A percentile compares a stretch with the other conserved stretches of the same genome.
Evolutionary conservation across 345 rosid genomes (phyloP).

Genomic region (Euclidium syriacum): DNA sequence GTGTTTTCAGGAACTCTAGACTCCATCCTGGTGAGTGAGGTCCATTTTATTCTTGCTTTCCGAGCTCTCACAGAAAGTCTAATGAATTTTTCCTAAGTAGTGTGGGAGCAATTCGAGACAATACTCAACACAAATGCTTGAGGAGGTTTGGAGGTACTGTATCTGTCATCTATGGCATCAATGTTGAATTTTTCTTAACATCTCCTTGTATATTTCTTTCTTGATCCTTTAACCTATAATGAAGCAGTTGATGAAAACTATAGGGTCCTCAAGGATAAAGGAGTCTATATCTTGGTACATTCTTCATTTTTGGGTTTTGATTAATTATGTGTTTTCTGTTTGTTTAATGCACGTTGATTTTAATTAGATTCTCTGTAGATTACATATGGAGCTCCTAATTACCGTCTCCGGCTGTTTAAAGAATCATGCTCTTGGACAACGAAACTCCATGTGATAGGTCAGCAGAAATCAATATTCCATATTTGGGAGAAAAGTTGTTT

Average conservation of each 20-base stretch:
- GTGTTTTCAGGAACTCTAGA: slow-evolving; percentile 74
- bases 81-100: slow-evolving; percentile 31
- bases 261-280: slow-evolving; percentile 97
- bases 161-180: not conserved
- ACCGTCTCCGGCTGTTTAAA: slow-evolving; percentile 51
- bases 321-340: not conserved
- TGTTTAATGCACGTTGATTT: not conserved
- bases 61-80: not conserved
- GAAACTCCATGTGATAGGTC: slow-evolving; percentile 73
- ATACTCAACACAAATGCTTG: slow-evolving; percentile 68
- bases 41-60: not conserved
- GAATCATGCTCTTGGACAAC: slow-evolving; percentile 56
- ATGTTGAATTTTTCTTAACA: slow-evolving; percentile 9
- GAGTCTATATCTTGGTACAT: slow-evolving; percentile 79
- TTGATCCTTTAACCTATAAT: slow-evolving; percentile 75
- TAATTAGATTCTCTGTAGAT: slow-evolving; percentile 39
- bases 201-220: slow-evolving; percentile 34
- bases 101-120: slow-evolving; percentile 71
- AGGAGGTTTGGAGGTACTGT: slow-evolving; percentile 75
- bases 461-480: not conserved
- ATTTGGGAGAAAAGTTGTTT: not conserved
- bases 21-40: slow-evolving; percentile 71
- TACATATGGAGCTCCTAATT: slow-evolving; percentile 80
- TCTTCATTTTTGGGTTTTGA: not conserved
- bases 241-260: slow-evolving; percentile 87